Base-by-base conservation (phyloP, 768 basidiomycete genomes). In the Auriscalpium vulgare region DNA sequence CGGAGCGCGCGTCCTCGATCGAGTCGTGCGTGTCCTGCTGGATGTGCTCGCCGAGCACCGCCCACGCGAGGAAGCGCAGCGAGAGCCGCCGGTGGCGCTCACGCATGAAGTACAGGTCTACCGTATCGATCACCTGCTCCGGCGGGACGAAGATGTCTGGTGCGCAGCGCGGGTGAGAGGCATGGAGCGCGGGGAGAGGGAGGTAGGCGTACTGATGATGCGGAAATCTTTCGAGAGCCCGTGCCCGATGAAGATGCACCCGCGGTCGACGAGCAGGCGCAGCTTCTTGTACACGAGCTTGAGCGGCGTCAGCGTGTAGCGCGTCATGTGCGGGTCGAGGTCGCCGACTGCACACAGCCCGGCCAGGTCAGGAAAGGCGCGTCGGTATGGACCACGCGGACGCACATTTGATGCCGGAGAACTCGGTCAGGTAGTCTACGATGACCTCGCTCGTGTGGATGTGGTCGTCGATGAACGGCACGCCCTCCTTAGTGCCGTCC, bases 211-310 rank as follows among this genome's bases (percentile, higher is more conserved):
- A 95, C 95, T 99, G 73, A 98, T 99, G 55, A 95, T 98, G 10
- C 95, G 83, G 74, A 98, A 97, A 68, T 99, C 97, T 67, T 98
- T 97, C 14, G 92, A 88, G 16, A 99, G 80, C 6, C 97, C 97
- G 64, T 99, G 97, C 1, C 97, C 97, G 54, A 98, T 88, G 67
- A 99, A 99, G 56, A 93, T 88, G 66, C 97, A 99, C 6, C 95
- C 94, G 21, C 87, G 78, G 67, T 99, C 97, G 17, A 98, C 94
- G 5, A 98, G 76, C 17, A 95, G 71, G 2, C 97, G 83, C 11
- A 99, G 75, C 68, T 99, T 99, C 77, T 98, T 98, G 74, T 98
- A 99, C 2, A 94, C 97, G n/a, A 95, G 80, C 66, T 99, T 99
- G 56, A 97, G 74, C 0, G 97, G 95, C 1, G 95, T 97, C 47